Conservation (phyloP, 169 alveolate species). For the Eimeria tenella region DNA sequence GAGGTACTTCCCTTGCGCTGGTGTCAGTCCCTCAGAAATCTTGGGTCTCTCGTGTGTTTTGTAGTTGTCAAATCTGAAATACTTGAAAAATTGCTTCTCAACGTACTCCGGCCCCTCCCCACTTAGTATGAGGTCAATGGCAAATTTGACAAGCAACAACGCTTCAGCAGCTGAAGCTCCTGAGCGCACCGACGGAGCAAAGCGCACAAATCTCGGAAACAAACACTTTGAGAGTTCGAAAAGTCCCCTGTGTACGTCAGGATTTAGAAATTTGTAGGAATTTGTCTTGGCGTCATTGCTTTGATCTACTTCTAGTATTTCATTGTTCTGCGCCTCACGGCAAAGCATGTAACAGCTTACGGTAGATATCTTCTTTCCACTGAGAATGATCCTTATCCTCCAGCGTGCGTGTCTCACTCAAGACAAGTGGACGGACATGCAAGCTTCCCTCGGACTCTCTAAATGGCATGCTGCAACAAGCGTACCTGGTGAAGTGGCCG, state of each 20-base stretch:
- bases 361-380: neutral
- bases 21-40: slow-evolving; percentile 41
- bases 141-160: slow-evolving; percentile 26
- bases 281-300: too few species aligned
- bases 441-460: slow-evolving; percentile 13
- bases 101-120: slow-evolving; percentile 63
- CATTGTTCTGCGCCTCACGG: neutral
- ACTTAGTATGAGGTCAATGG: slow-evolving; percentile 33
- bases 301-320: too few species aligned
- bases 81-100: slow-evolving; percentile 40
- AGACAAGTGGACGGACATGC: slow-evolving; percentile 25
- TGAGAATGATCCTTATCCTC: neutral
- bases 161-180: slow-evolving; percentile 54
- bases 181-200: neutral
- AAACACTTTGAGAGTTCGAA: too few species aligned
- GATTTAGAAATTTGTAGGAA: too few species aligned
- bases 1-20: slow-evolving; percentile 65
- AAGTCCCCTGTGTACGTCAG: too few species aligned
- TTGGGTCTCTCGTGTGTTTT: neutral
- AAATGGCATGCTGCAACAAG: slow-evolving; percentile 2
- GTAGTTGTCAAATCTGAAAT: neutral
- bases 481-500: neutral
- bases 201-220: neutral
- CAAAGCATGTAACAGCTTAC: slow-evolving; percentile 1
- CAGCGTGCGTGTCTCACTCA: slow-evolving; percentile 49